phyloP scores from a whole-genome alignment of 495 filamentous ascomycete genomes.

The Penicillium ucsense region DNA sequence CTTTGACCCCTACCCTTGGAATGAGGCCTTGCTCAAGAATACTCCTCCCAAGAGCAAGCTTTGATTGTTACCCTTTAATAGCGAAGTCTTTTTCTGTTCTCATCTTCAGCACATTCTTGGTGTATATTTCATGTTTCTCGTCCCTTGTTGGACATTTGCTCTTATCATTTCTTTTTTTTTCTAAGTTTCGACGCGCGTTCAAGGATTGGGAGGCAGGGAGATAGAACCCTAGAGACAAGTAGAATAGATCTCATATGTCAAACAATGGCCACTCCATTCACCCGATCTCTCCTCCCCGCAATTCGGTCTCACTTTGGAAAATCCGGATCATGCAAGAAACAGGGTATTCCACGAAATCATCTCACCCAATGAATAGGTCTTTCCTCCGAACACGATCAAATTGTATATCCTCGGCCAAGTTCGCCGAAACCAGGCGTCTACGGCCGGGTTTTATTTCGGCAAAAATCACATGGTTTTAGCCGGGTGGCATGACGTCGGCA shows the following conservation, averaged over 20 bases:
- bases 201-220: conserved; percentile 1
- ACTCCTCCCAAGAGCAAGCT: conserved; percentile 30
- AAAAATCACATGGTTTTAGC: not conserved
- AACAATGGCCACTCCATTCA: not conserved
- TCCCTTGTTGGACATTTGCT: not conserved
- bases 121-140: conserved; percentile 1
- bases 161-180: not conserved
- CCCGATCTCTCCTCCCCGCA: not conserved
- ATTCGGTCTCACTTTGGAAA: not conserved
- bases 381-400: too few species aligned
- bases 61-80: conserved; percentile 4
- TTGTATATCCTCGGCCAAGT: too few species aligned
- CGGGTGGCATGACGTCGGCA: conserved; percentile 17
- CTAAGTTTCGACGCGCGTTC: conserved; percentile 1
- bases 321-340: not conserved
- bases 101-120: not conserved
- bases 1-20: conserved; percentile 60
- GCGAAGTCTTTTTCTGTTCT: not conserved
- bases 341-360: not conserved
- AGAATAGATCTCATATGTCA: not conserved
- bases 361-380: not conserved
- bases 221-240: not conserved
- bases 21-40: conserved; percentile 48
- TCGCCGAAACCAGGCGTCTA: too few species aligned
- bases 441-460: not conserved